A percentile compares a stretch with the other conserved stretches of the same genome.
These are phyloP conservation scores for Botryotinia convoluta DNA, from an alignment of 2,329 filamentous ascomycete genomes.

Conservation along the genomic window DNA sequence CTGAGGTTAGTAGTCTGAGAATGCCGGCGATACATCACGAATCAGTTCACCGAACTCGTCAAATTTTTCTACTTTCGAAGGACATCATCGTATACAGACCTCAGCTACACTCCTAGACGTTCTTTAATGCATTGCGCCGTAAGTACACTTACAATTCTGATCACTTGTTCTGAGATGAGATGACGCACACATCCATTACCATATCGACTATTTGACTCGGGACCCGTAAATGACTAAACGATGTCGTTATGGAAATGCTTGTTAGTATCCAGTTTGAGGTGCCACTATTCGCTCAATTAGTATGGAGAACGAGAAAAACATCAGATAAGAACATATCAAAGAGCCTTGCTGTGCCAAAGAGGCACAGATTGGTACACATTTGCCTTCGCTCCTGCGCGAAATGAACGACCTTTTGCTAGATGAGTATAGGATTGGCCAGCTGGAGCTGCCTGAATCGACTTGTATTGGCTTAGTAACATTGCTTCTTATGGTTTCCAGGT, in stretches of 20 bases:
- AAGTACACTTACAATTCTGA: slow-evolving; percentile 3
- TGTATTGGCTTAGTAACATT: not conserved
- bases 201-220: not conserved
- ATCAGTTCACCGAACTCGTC: not conserved
- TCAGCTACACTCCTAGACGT: not conserved
- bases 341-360: slow-evolving; percentile 17
- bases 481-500: not conserved
- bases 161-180: slow-evolving; percentile 13
- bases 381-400: not conserved
- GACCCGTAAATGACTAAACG: not conserved
- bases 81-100: not conserved
- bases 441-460: not conserved
- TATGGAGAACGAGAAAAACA: not conserved
- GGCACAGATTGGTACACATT: not conserved
- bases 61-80: not conserved
- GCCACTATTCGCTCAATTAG: not conserved
- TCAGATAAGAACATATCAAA: not conserved
- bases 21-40: not conserved
- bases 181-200: not conserved
- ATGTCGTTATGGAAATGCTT: not conserved
- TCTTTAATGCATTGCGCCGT: not conserved
- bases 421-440: not conserved
- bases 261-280: not conserved
- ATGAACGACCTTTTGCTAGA: not conserved
- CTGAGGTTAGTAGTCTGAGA: not conserved